A percentile compares a stretch with the other conserved stretches of the same genome.
phyloP scores from a whole-genome alignment of 495 filamentous ascomycete species.

The Penicillium waksmanii region DNA sequence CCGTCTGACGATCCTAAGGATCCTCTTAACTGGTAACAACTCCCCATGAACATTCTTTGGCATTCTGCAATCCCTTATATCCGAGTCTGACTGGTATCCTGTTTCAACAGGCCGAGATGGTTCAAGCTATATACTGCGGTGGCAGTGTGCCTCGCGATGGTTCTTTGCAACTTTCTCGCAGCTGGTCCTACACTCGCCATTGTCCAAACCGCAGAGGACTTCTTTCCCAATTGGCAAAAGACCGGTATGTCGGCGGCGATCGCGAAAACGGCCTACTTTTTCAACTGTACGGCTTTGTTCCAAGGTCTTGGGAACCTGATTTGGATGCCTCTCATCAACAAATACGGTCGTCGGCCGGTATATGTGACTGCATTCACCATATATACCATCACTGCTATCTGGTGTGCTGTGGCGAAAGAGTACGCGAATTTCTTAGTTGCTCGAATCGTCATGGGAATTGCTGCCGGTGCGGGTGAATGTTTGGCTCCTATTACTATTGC shows the following conservation, averaged over 20 bases:
- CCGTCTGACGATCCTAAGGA: conserved; percentile 35
- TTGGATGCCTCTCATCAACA: conserved; percentile 59
- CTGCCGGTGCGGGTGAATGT: conserved; percentile 56
- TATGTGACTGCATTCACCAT: conserved; percentile 53
- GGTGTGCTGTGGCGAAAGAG: conserved; percentile 47
- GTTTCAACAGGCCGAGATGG: conserved; percentile 41
- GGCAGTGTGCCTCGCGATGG: conserved; percentile 54
- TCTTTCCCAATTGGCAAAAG: conserved; percentile 27
- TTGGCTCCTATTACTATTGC: conserved; percentile 57
- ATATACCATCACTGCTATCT: conserved; percentile 47
- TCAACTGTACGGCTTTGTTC: conserved; percentile 52
- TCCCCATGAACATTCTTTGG: not conserved
- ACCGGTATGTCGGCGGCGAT: conserved; percentile 43
- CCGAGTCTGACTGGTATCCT: not conserved
- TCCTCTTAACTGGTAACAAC: conserved; percentile 40
- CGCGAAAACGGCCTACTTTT: conserved; percentile 54
- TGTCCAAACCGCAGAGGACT: conserved; percentile 47
- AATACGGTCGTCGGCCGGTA: conserved; percentile 57
- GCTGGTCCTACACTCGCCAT: conserved; percentile 59
- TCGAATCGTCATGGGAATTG: conserved; percentile 55
- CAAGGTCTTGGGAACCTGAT: conserved; percentile 56
- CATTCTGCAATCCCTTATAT: not conserved
- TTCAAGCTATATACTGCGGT: conserved; percentile 53
- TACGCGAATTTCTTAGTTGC: conserved; percentile 49
- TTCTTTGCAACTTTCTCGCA: conserved; percentile 59